Conservation (phyloP, 2,329 filamentous ascomycete genomes). For the Phialophora chinensis region DNA sequence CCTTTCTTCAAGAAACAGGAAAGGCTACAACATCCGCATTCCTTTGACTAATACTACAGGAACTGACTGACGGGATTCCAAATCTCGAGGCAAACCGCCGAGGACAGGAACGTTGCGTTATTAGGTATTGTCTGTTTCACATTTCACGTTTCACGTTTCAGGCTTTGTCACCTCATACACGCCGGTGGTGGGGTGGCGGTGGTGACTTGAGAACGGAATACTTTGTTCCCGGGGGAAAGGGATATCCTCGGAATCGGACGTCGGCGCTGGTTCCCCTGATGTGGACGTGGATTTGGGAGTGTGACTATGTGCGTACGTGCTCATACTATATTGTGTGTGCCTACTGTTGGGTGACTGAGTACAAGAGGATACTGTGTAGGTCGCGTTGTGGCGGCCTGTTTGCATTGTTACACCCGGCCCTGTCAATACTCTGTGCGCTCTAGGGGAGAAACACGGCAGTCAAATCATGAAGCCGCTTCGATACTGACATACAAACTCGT, state of each 20-base stretch:
- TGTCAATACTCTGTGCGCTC: too few relatives aligned
- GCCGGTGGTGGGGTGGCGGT: background rate
- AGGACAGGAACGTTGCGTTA: too few relatives aligned
- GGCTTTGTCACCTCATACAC: background rate
- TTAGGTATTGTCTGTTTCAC: background rate
- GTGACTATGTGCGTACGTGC: too few relatives aligned
- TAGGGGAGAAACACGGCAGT: background rate
- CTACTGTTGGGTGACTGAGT: too few relatives aligned
- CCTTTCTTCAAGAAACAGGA: too few relatives aligned
- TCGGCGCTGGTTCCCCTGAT: background rate
- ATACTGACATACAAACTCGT: slow-evolving; percentile 32
- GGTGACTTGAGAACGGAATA: background rate
- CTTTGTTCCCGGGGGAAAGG: background rate
- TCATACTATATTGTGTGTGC: too few relatives aligned
- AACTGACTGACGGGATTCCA: background rate
- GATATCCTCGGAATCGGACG: background rate
- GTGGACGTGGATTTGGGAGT: too few relatives aligned
- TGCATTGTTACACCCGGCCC: too few relatives aligned
- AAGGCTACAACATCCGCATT: too few relatives aligned
- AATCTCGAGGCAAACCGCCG: background rate
- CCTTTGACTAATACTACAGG: too few relatives aligned
- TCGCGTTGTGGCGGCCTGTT: too few relatives aligned
- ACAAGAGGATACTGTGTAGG: too few relatives aligned
- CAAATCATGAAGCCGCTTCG: slow-evolving; percentile 28
- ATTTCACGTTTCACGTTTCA: background rate